phyloP scores from a whole-genome alignment of 768 basidiomycete genomes.

The Dictyophora rubrovolvata region DNA sequence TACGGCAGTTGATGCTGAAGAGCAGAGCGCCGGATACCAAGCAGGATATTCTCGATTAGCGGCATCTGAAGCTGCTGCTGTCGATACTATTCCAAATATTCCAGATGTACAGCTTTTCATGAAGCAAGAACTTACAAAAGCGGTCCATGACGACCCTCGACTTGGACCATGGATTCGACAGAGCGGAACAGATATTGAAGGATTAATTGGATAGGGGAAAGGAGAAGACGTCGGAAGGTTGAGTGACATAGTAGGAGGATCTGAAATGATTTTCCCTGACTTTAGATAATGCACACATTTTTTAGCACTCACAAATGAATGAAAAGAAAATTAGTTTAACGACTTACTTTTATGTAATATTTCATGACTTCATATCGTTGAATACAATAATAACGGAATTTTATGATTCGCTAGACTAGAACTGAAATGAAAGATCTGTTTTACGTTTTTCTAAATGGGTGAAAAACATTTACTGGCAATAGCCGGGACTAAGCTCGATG shows the following conservation, averaged over 20 bases:
- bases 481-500: no score
- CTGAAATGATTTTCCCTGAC: not conserved
- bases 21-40: slow-evolving; percentile 85
- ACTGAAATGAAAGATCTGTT: no score
- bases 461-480: no score
- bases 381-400: no score
- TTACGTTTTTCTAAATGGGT: no score
- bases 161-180: not conserved
- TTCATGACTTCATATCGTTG: no score
- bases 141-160: not conserved
- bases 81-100: slow-evolving; percentile 17
- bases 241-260: not conserved
- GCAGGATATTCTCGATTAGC: slow-evolving; percentile 88
- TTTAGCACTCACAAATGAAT: not conserved
- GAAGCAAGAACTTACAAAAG: not conserved
- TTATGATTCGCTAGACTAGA: no score
- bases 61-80: slow-evolving; percentile 51
- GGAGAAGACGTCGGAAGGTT: not conserved
- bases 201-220: not conserved
- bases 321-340: not conserved
- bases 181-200: not conserved
- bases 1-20: slow-evolving; percentile 81
- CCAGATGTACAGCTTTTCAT: not conserved
- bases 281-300: not conserved
- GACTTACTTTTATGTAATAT: no score